Conservation (phyloP, 2,329 filamentous ascomycete species). For the Xylariales sp. region DNA sequence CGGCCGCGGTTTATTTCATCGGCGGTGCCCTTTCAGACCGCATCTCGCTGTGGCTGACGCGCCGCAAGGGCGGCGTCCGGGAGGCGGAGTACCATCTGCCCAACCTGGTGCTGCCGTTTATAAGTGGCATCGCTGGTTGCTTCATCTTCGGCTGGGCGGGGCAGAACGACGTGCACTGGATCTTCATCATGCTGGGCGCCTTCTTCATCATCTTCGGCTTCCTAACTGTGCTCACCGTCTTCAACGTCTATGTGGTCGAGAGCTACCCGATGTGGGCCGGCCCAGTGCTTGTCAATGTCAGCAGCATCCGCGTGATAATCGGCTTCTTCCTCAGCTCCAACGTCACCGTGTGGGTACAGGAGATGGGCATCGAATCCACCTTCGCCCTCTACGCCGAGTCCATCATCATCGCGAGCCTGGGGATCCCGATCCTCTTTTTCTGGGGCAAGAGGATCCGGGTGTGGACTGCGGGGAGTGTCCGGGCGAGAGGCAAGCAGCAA, state of each 20-base stretch:
- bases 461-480: conserved; percentile 7
- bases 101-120: conserved; percentile 18
- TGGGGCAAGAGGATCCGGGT: conserved; percentile 8
- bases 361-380: conserved; percentile 10
- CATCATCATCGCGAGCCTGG: conserved; percentile 12
- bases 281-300: conserved; percentile 18
- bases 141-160: conserved; percentile 19
- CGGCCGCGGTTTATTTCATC: conserved; percentile 16
- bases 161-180: conserved; percentile 14
- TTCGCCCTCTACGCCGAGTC: conserved; percentile 11
- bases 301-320: conserved; percentile 16
- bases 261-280: conserved; percentile 19
- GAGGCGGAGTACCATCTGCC: conserved; percentile 21
- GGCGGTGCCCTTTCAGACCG: conserved; percentile 29
- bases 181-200: conserved; percentile 15
- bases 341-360: conserved; percentile 15
- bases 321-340: conserved; percentile 15
- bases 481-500: not conserved
- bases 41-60: conserved; percentile 15
- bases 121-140: conserved; percentile 14
- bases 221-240: conserved; percentile 15
- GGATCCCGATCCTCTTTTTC: conserved; percentile 8
- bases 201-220: conserved; percentile 16
- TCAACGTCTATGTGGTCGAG: conserved; percentile 20
- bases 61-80: conserved; percentile 14